A percentile compares a stretch with the other conserved stretches of the same genome.
These are phyloP conservation scores for Rhizodiscina lignyota DNA, from an alignment of 495 filamentous ascomycete genomes.

Conservation along the genomic window DNA sequence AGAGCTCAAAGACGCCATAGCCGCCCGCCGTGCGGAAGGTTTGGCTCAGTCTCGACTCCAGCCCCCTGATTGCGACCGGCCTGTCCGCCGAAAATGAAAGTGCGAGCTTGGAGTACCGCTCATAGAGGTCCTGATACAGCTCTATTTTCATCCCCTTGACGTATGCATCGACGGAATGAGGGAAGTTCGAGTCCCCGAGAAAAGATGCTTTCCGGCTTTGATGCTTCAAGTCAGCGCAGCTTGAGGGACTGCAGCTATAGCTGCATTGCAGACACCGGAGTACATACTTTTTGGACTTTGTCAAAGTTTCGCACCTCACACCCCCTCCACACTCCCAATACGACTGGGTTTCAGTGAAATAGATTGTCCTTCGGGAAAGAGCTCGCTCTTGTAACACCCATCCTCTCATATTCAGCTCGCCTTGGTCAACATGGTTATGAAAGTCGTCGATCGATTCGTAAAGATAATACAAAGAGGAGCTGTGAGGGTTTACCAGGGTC, in stretches of 20 bases:
- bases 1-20: slow-evolving; percentile 6
- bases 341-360: slow-evolving; percentile 22
- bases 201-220: slow-evolving; percentile 17
- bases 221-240: too few relatives aligned
- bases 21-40: slow-evolving; percentile 10
- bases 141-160: slow-evolving; percentile 10
- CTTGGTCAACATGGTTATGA: slow-evolving; percentile 16
- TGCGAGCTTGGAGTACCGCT: slow-evolving; percentile 17
- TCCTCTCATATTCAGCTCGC: slow-evolving; percentile 18
- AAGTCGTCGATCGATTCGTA: slow-evolving; percentile 20
- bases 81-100: slow-evolving; percentile 15
- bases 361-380: slow-evolving; percentile 24
- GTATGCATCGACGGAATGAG: slow-evolving; percentile 3
- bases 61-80: slow-evolving; percentile 16
- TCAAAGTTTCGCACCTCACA: slow-evolving; percentile 21
- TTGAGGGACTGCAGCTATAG: too few relatives aligned
- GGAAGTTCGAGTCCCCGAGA: slow-evolving; percentile 23
- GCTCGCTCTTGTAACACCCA: slow-evolving; percentile 29
- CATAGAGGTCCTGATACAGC: slow-evolving; percentile 17
- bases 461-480: slow-evolving; percentile 13
- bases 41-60: slow-evolving; percentile 15
- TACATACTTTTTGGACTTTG: slow-evolving; percentile 19
- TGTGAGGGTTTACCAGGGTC: neutral
- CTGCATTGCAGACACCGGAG: neutral
- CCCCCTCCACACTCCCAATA: slow-evolving; percentile 29